These are phyloP conservation scores for Cenchrus fungigraminus DNA, from an alignment of 176 grass and related monocot genomes.

Conservation along the genomic window DNA sequence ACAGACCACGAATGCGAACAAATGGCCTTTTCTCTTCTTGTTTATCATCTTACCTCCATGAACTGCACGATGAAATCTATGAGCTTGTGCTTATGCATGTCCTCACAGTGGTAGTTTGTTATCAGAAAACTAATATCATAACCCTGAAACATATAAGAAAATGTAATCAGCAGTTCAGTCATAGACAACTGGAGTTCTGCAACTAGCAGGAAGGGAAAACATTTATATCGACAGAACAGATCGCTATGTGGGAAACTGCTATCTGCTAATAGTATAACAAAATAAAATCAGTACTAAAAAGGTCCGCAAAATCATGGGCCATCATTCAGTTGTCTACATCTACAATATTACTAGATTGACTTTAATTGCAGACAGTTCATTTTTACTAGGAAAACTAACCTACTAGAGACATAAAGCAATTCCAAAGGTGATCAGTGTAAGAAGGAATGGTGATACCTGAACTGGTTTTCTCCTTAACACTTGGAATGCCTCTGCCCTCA, in stretches of 20 bases:
- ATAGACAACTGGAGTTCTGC: neutral
- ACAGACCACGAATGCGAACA: neutral
- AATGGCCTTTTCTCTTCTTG: neutral
- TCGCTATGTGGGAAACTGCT: neutral
- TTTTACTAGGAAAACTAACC: neutral
- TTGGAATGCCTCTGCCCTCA: conserved; percentile 98
- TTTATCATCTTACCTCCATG: conserved; percentile 74
- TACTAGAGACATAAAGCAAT: neutral
- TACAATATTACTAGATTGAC: neutral
- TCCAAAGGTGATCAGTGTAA: neutral
- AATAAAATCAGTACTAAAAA: neutral
- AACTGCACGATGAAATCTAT: conserved; percentile 99
- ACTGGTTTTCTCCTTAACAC: conserved; percentile 95
- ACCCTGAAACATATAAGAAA: conserved; percentile 59
- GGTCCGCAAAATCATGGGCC: neutral
- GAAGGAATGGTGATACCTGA: conserved; percentile 61
- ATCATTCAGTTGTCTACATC: neutral
- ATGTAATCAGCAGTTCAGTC: neutral
- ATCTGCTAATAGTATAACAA: neutral
- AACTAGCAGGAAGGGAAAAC: neutral
- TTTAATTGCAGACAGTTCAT: conserved; percentile 12
- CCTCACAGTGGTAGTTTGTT: conserved; percentile 98
- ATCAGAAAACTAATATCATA: conserved; percentile 98
- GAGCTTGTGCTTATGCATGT: conserved; percentile 97
- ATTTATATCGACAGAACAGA: neutral